Base-by-base conservation (phyloP, 2,329 filamentous ascomycete species). In the Colletotrichum cereale region DNA sequence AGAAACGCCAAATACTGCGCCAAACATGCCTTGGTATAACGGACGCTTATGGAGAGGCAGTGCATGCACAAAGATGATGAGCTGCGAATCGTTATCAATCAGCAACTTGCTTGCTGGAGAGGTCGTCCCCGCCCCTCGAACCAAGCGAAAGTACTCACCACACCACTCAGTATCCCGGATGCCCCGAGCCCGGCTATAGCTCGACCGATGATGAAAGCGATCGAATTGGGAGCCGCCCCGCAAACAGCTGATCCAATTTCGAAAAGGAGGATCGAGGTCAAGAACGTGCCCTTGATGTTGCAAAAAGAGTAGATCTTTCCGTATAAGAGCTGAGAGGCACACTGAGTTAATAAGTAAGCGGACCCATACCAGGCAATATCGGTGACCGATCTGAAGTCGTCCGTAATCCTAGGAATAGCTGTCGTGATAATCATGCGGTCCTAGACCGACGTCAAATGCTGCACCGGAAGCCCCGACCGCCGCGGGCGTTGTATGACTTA, bases 381-480 rank as follows among this genome's bases (percentile, higher is more conserved):
- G 34, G 70, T 72, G n/a, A 75, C 72, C 3, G 75, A 76, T 40
- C 75, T 73, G 57, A 79, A 79, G 12, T 76, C 75, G 69, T 79
- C 75, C 0, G 78, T 79, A 40, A 80, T 80, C 40, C 73, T 73
- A 1, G 79, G 77, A 18, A 79, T 78, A 18, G 78, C 77, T 0
- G 82, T 84, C 2, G 81, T 82, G 36, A 84, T 79, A 74, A 90
- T 90, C 14, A 88, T 89, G 5, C 86, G 77, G 75, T 87, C 88
- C 67, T 67, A 11, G 0, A 18, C n/a, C 2, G 6, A 3, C 29
- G 12, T 42, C 21, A 56, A 18, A 52, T 7, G 0, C 26, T 26
- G 42, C 2, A 40, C 0, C 10, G 8, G 0, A 10, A 40, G 1
- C 6, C 10, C 11, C 5, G 7, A 36, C 5, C 11, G 2, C 11